phyloP scores from a whole-genome alignment of 306 rosid genomes.

The Prosopis cineraria region DNA sequence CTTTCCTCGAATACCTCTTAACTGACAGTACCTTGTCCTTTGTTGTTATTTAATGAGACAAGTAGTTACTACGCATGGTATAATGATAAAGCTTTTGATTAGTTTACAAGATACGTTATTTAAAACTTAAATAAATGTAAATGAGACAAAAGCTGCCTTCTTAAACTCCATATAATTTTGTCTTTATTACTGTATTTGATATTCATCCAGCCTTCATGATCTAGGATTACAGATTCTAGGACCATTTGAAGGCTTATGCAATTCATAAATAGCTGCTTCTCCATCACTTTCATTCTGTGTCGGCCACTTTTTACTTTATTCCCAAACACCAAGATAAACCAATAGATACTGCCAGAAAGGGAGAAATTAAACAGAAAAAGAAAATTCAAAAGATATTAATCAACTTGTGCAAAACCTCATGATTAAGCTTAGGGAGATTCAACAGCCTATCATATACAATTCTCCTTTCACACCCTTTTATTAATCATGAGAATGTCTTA shows the following conservation, averaged over 20 bases:
- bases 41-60: slow-evolving; percentile 20
- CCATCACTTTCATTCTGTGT: slow-evolving; percentile 64
- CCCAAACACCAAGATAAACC: slow-evolving; percentile 42
- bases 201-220: slow-evolving; percentile 36
- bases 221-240: slow-evolving; percentile 48
- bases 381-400: slow-evolving; percentile 19
- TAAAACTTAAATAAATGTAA: slow-evolving; percentile 21
- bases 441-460: not conserved
- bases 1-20: slow-evolving; percentile 45
- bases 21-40: slow-evolving; percentile 8
- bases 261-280: slow-evolving; percentile 40
- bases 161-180: slow-evolving; percentile 27
- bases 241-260: slow-evolving; percentile 28
- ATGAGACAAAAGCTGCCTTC: slow-evolving; percentile 70
- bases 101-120: not conserved
- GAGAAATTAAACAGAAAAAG: not conserved
- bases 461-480: slow-evolving; percentile 4
- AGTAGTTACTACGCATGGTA: not conserved
- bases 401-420: slow-evolving; percentile 30
- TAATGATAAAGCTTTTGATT: not conserved
- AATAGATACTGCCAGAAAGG: slow-evolving; percentile 30
- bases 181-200: slow-evolving; percentile 14
- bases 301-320: slow-evolving; percentile 88
- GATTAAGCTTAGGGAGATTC: slow-evolving; percentile 17
- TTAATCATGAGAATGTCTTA: slow-evolving; percentile 24